A percentile compares a stretch with the other conserved stretches of the same genome.
Conservation (phyloP, 2,329 filamentous ascomycete genomes). For the Fusarium beomiforme region DNA sequence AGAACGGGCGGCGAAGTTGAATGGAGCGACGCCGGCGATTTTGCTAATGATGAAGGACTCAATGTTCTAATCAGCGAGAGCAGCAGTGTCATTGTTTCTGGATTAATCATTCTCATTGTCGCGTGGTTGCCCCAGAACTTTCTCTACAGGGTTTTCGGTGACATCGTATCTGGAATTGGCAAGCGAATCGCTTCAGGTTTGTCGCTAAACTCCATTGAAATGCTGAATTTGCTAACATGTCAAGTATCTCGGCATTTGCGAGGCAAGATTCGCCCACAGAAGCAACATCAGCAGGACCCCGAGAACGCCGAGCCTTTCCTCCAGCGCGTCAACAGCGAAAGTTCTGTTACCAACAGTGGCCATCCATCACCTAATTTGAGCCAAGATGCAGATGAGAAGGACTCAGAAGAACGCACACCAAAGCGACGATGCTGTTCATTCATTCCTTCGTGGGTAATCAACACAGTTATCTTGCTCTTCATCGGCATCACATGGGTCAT, state of each 20-base stretch:
- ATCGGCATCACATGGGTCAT: constrained; percentile 34
- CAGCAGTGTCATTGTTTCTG: constrained; percentile 33
- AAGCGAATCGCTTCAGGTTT: constrained; percentile 36
- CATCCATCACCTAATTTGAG: constrained; percentile 6
- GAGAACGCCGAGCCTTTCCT: constrained; percentile 33
- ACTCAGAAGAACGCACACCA: not conserved
- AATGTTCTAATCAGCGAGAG: constrained; percentile 46
- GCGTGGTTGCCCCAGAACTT: constrained; percentile 37
- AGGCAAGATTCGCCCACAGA: constrained; percentile 23
- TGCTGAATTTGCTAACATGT: constrained; percentile 1
- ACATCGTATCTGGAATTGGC: constrained; percentile 30
- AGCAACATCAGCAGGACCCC: constrained; percentile 23
- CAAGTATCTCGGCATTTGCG: constrained; percentile 24
- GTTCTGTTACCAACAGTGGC: not conserved
- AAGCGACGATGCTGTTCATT: constrained; percentile 13
- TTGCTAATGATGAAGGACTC: constrained; percentile 43
- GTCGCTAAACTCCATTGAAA: constrained; percentile 2
- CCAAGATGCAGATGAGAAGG: constrained; percentile 16
- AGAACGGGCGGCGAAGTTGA: constrained; percentile 47
- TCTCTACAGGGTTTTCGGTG: constrained; percentile 35
- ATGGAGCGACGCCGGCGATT: constrained; percentile 44
- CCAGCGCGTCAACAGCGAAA: constrained; percentile 7
- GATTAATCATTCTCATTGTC: constrained; percentile 35
- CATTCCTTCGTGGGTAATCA: constrained; percentile 21
- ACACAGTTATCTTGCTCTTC: constrained; percentile 25